Percentiles rank a stretch among this genome's conserved stretches.
Conservation (phyloP, 495 filamentous ascomycete genomes). For the Parathielavia appendiculata region DNA sequence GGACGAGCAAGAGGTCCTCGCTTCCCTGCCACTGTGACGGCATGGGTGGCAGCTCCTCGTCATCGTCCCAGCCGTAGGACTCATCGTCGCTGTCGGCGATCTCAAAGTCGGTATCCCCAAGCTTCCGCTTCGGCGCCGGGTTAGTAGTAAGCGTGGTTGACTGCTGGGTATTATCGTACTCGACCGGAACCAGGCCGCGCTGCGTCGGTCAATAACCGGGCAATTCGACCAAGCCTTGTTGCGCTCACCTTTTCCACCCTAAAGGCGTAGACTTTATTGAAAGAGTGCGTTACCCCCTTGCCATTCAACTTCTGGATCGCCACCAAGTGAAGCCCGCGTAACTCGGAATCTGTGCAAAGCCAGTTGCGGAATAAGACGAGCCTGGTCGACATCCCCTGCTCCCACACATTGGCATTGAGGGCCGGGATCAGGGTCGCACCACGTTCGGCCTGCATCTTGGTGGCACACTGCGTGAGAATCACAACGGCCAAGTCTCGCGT, state of each 20-base stretch:
- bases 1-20: constrained; percentile 44
- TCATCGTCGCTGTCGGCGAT: constrained; percentile 49
- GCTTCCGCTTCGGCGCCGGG: constrained; percentile 40
- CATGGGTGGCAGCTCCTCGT: constrained; percentile 40
- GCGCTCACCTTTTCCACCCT: constrained; percentile 35
- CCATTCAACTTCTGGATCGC: constrained; percentile 45
- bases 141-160: constrained; percentile 29
- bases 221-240: constrained; percentile 1
- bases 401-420: constrained; percentile 64
- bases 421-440: constrained; percentile 66
- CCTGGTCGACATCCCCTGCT: constrained; percentile 58
- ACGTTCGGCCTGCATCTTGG: constrained; percentile 55
- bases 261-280: constrained; percentile 39
- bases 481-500: constrained; percentile 62
- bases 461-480: constrained; percentile 65
- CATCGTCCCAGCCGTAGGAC: constrained; percentile 50
- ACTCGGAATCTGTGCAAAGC: constrained; percentile 27
- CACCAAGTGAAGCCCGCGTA: constrained; percentile 35
- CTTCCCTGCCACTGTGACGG: constrained; percentile 51
- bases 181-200: constrained; percentile 27
- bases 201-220: constrained; percentile 21
- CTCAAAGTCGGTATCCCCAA: constrained; percentile 41
- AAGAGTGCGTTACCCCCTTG: constrained; percentile 22
- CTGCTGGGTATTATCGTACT: constrained; percentile 24
- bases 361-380: constrained; percentile 70